These are phyloP conservation scores for Zalerion maritima DNA, from an alignment of 495 filamentous ascomycete species.

Conservation along the genomic window DNA sequence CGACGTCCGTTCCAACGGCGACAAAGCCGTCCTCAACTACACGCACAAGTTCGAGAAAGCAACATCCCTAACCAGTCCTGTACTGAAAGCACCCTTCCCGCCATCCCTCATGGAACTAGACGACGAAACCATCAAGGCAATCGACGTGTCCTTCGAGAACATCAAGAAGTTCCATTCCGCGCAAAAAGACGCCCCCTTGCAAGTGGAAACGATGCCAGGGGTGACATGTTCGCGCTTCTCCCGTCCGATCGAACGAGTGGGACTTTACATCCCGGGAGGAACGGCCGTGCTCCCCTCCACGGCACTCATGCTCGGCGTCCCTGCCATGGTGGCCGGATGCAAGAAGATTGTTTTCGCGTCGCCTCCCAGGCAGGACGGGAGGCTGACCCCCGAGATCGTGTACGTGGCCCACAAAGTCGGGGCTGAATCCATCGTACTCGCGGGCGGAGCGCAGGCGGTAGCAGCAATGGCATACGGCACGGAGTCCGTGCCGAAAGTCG, in stretches of 20 bases:
- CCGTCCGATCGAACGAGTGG: constrained; percentile 82
- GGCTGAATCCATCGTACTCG: constrained; percentile 86
- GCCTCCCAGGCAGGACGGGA: constrained; percentile 78
- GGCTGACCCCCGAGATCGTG: constrained; percentile 88
- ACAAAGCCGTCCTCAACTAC: constrained; percentile 75
- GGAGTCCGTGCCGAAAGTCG: constrained; percentile 77
- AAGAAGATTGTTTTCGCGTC: constrained; percentile 86
- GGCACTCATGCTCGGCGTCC: constrained; percentile 93
- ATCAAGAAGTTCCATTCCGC: constrained; percentile 87
- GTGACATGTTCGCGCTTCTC: constrained; percentile 89
- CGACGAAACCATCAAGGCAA: constrained; percentile 71
- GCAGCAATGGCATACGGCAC: constrained; percentile 79
- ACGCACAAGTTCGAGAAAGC: constrained; percentile 97
- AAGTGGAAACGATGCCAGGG: constrained; percentile 94
- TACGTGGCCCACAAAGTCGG: constrained; percentile 97
- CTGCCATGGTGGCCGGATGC: constrained; percentile 96
- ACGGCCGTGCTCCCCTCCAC: constrained; percentile 93
- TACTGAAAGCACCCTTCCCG: constrained; percentile 78
- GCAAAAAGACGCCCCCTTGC: constrained; percentile 61
- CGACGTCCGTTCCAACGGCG: constrained; percentile 64
- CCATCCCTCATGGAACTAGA: constrained; percentile 69
- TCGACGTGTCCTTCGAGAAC: constrained; percentile 85
- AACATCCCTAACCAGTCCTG: constrained; percentile 72
- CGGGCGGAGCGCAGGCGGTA: constrained; percentile 92
- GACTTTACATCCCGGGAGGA: constrained; percentile 87